Evolutionary conservation across 768 basidiomycete species (phyloP), one percentile per base, ranked within the genome.

Genomic region (Russula olivacea): DNA sequence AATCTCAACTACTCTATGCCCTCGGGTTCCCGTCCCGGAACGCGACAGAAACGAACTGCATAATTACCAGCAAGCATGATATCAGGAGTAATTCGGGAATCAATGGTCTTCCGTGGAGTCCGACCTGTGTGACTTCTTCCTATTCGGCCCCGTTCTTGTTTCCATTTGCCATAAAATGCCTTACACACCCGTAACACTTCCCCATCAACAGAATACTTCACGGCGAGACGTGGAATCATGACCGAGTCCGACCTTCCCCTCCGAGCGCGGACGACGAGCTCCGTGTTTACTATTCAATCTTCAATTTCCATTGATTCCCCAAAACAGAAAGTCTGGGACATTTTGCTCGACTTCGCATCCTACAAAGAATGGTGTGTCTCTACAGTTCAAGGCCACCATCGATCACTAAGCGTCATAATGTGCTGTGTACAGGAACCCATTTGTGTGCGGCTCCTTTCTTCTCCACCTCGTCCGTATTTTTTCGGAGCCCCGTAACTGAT

Each of bases 261-360:
- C 32, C 23, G 28, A 14, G 10, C 2, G 1, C 15, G 30, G 34
- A 23, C 34, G 4, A 47, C 58, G 15, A 54, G 36, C 38, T 38
- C 51, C 40, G 58, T 63, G 28, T 59, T 63, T 52, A 5, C 28
- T 3, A 49, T 59, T 17, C 34, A 58, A 47, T 63, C 58, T 41
- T 63, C 62, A 10, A 55, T 59, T 34, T 17, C 47, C 36, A 63
- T 63, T 17, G 32, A 58, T 7, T 52, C 57, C n/a, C 52, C 57
- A 28, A 63, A 41, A 19, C 45, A 54, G 36, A 59, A 59, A 30
- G 52, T 63, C 25, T 59, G 57, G 57, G 62, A 63, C 49, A 15
- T 41, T 40, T 32, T 63, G 11, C 51, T 59, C 38, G 57, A 63
- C 62, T 63, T 59, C 30, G n/a, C 43, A 7, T 63, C 62, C 28